Base-by-base conservation (phyloP, 1,139 yeast genomes). In the Sugiyamaella japonica region DNA sequence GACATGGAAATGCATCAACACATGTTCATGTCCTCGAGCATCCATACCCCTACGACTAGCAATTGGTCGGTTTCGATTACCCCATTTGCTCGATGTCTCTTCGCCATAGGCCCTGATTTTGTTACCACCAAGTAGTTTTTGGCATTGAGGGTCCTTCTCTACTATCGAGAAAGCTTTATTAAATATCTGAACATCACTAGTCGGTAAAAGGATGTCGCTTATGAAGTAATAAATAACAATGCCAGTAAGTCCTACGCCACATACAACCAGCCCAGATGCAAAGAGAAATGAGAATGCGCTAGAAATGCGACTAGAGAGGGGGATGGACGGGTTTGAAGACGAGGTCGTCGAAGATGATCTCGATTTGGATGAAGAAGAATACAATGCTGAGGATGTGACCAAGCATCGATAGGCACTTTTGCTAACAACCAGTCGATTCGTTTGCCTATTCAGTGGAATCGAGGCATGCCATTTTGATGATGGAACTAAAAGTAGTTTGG, bases 171-270 rank as follows among this genome's bases (percentile, higher is more conserved):
- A 90, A 1, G 96, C 95, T 63, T 89, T 81, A 72, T 90, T 90
- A 75, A 90, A 90, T 2, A 95, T 83, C 61, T 86, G 86, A 1
- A 96, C 91, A 67, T 90, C 97, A 25, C 96, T 96, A 0, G 95
- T 85, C 7, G 97, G 97, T 54, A 91, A 79, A 61, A 89, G 82
- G 41, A 90, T 73, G 67, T 90, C 97, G 2, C 87, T 79, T 15
- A 87, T 80, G 37, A 90, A 82, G 60, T 89, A 77, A 70, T 89
- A 90, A 2, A 89, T 75, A 34, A 90, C 95, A 29, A 89, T 76
- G 1, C 87, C 75, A 3, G 84, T 75, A 20, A 82, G 73, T 12
- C 82, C 85, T 1, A 80, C 64, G 1, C 85, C 86, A 3, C 78
- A 83, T 31, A 81, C 61, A 1, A 82, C 85, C 44, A 82, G 62